These are phyloP conservation scores for Funneliformis caledonium DNA, from an alignment of 371 early-diverging fungal species.

Conservation along the genomic window DNA sequence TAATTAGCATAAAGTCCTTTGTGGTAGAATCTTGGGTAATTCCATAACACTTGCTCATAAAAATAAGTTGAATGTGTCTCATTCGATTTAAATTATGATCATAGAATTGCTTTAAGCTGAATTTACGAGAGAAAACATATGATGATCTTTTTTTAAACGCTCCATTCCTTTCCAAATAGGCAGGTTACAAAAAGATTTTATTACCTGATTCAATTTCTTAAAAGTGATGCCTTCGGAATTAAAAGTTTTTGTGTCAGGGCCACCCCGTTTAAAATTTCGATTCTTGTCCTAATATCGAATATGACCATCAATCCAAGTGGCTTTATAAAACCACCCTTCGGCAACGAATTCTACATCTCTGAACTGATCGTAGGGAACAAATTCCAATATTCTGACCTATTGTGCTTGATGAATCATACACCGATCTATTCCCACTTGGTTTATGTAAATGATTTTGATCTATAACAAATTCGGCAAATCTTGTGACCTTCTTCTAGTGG, in stretches of 20 bases:
- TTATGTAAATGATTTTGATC: no score
- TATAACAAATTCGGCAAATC: no score
- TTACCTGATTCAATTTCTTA: no score
- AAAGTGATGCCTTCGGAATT: neutral
- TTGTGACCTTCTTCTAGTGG: no score
- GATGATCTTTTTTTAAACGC: neutral
- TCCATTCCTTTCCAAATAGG: neutral
- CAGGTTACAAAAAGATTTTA: no score
- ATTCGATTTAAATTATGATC: no score
- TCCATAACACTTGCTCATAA: neutral
- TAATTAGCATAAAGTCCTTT: neutral
- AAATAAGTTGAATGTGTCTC: neutral
- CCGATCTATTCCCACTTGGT: neutral
- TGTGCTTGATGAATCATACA: neutral
- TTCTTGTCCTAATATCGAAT: neutral
- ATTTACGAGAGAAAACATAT: neutral
- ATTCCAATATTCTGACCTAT: neutral
- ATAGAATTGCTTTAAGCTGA: no score
- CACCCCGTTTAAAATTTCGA: neutral
- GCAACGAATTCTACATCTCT: neutral
- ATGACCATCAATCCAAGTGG: conserved; percentile 6
- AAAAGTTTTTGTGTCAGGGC: neutral
- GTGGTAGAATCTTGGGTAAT: neutral
- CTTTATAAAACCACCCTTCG: conserved; percentile 30
- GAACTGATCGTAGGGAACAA: neutral